A percentile compares a stretch with the other conserved stretches of the same genome.
Conservation (phyloP, 129 eudicot species). For the Deinandra increscens region DNA sequence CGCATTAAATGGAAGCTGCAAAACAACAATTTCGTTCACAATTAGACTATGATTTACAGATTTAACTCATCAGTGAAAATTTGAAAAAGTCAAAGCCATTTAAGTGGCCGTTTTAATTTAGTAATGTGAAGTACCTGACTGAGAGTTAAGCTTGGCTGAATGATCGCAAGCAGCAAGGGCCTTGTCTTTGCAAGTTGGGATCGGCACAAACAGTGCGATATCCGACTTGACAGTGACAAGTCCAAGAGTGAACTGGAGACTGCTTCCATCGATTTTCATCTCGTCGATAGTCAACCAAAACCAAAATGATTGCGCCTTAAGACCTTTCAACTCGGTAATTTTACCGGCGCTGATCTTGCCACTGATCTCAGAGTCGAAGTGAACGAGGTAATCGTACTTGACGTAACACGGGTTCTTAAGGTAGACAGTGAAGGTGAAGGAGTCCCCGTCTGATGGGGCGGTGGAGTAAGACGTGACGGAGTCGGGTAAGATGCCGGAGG, state of each 20-base stretch:
- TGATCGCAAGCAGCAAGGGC: slow-evolving; percentile 16
- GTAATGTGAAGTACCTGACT: background rate
- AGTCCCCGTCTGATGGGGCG: slow-evolving; percentile 21
- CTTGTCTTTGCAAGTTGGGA: slow-evolving; percentile 50
- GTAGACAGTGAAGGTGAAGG: slow-evolving; percentile 42
- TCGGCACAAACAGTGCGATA: slow-evolving; percentile 49
- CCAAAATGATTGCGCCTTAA: slow-evolving; percentile 46
- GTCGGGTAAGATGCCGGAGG: slow-evolving; percentile 67
- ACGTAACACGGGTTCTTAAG: slow-evolving; percentile 54
- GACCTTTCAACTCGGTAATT: slow-evolving; percentile 52
- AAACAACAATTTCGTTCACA: background rate
- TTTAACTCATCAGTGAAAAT: too few relatives aligned
- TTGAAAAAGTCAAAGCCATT: too few relatives aligned
- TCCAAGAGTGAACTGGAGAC: slow-evolving; percentile 62
- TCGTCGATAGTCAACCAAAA: slow-evolving; percentile 67
- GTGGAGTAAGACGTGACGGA: slow-evolving; percentile 50
- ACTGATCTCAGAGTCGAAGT: slow-evolving; percentile 51
- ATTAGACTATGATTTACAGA: too few relatives aligned
- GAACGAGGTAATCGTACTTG: slow-evolving; percentile 58
- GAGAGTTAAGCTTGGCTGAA: background rate
- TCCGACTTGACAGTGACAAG: slow-evolving; percentile 53
- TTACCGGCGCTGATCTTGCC: slow-evolving; percentile 58
- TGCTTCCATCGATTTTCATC: slow-evolving; percentile 57
- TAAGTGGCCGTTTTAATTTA: background rate
- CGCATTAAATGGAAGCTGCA: slow-evolving; percentile 13